phyloP scores from a whole-genome alignment of 768 basidiomycete genomes.

The Hypsizygus marmoreus region DNA sequence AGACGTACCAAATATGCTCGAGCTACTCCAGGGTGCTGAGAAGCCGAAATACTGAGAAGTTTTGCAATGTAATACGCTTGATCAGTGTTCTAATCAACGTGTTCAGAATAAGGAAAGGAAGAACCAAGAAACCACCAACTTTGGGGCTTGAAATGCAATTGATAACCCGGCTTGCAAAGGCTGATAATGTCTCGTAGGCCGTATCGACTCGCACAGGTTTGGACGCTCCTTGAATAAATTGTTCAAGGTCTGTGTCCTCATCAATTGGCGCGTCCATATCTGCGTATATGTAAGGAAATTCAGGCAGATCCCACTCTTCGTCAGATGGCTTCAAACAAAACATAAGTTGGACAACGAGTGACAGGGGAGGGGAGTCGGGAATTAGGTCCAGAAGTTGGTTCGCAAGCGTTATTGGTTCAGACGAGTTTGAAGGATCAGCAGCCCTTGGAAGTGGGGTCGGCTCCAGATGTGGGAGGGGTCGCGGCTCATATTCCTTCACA shows the following conservation, averaged over 20 bases:
- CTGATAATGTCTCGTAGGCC: slow-evolving; percentile 47
- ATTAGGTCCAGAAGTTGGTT: slow-evolving; percentile 61
- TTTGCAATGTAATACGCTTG: slow-evolving; percentile 65
- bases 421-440: slow-evolving; percentile 61
- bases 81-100: slow-evolving; percentile 41
- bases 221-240: slow-evolving; percentile 51
- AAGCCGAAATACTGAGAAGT: slow-evolving; percentile 63
- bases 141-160: slow-evolving; percentile 53
- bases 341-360: slow-evolving; percentile 69
- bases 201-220: slow-evolving; percentile 63
- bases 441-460: slow-evolving; percentile 45
- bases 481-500: slow-evolving; percentile 43
- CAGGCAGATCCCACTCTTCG: slow-evolving; percentile 79
- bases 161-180: slow-evolving; percentile 58
- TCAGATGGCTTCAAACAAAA: slow-evolving; percentile 77
- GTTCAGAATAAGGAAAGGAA: not conserved
- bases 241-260: slow-evolving; percentile 58
- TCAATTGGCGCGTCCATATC: slow-evolving; percentile 53
- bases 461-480: slow-evolving; percentile 33
- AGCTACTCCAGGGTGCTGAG: slow-evolving; percentile 66
- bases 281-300: slow-evolving; percentile 71
- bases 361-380: slow-evolving; percentile 61
- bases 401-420: slow-evolving; percentile 64
- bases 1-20: slow-evolving; percentile 40
- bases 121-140: slow-evolving; percentile 38